Conservation (phyloP, 2,329 filamentous ascomycete genomes). For the Ophiostoma tasmaniense region DNA sequence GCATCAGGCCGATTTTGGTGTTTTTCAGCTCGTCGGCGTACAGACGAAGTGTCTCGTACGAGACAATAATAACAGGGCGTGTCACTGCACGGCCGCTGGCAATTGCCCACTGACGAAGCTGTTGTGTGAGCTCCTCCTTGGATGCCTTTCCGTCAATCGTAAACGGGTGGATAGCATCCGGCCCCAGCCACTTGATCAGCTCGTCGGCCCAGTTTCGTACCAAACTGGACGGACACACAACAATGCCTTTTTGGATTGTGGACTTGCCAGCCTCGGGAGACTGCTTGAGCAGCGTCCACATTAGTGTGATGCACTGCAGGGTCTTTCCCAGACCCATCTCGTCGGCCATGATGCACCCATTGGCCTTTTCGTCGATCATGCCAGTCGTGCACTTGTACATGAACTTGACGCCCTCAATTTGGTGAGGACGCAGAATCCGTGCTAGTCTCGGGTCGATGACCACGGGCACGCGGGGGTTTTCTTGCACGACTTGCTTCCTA, state of each 20-base stretch:
- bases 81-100: conserved; percentile 82
- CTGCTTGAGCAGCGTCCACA: conserved; percentile 96
- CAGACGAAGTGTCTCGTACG: conserved; percentile 87
- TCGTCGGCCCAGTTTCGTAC: conserved; percentile 99
- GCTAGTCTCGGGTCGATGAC: conserved; percentile 87
- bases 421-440: conserved; percentile 89
- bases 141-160: conserved; percentile 94
- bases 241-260: conserved; percentile 93
- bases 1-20: conserved; percentile 80
- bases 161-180: conserved; percentile 84
- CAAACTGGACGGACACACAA: conserved; percentile 91
- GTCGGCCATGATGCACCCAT: conserved; percentile 98
- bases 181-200: conserved; percentile 89
- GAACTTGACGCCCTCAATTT: conserved; percentile 96
- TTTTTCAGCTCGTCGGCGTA: conserved; percentile 86
- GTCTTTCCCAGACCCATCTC: conserved; percentile 99
- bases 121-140: conserved; percentile 83
- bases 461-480: conserved; percentile 84
- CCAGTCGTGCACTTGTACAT: conserved; percentile 91
- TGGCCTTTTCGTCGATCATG: conserved; percentile 86
- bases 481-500: conserved; percentile 70
- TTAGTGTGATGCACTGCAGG: conserved; percentile 87
- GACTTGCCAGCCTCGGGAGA: conserved; percentile 89
- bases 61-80: conserved; percentile 90
- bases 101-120: conserved; percentile 92